Evolutionary conservation across 495 filamentous ascomycete genomes (phyloP).

Genomic region (Aspergillus conjunctus): DNA sequence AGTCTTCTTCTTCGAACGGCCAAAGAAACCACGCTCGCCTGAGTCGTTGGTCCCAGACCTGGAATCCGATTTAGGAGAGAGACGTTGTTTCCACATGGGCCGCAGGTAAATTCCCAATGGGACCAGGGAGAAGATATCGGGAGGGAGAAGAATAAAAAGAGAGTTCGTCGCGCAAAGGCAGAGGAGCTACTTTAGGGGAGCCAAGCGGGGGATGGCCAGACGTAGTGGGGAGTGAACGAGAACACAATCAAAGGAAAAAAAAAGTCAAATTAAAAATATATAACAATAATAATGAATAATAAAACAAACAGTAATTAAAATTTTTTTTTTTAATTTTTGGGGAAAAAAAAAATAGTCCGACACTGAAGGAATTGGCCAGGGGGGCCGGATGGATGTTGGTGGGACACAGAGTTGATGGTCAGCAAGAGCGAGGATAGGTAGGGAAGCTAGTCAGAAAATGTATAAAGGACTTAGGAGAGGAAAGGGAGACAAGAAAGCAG

Average conservation of each 20-base stretch:
- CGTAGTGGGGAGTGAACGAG: conserved; percentile 19
- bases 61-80: conserved; percentile 49
- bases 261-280: neutral
- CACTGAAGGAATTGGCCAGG: conserved; percentile 19
- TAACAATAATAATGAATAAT: neutral
- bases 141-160: conserved; percentile 19
- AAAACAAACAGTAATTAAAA: neutral
- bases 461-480: conserved; percentile 6
- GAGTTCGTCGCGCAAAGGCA: conserved; percentile 1
- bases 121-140: conserved; percentile 23
- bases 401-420: neutral
- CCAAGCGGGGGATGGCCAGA: conserved; percentile 19
- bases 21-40: conserved; percentile 43
- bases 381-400: conserved; percentile 5
- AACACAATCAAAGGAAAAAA: conserved; percentile 19
- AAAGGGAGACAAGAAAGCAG: conserved; percentile 18
- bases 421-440: conserved; percentile 7
- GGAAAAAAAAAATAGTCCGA: conserved; percentile 17
- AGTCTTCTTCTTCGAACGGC: conserved; percentile 44
- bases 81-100: conserved; percentile 53
- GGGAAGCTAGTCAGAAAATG: conserved; percentile 8
- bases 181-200: conserved; percentile 20
- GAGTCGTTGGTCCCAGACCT: conserved; percentile 41
- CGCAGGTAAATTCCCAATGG: conserved; percentile 26
- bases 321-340: neutral